Conservation (phyloP, 23 red algal species). For the Gracilaria domingensis region DNA sequence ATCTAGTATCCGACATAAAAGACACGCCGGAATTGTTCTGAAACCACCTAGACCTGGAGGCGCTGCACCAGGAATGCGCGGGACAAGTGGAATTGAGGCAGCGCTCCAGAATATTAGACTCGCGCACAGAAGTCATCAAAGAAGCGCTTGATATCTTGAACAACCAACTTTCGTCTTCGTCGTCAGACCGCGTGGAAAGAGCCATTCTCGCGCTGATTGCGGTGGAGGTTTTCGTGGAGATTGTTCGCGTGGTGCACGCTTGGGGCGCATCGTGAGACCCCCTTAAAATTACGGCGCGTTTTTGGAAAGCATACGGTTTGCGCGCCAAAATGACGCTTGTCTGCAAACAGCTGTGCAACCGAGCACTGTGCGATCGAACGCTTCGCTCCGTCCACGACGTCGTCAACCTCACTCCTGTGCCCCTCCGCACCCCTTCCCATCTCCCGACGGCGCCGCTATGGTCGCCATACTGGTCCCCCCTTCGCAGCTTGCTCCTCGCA, state of each 20-base stretch:
- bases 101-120: constrained; percentile 76
- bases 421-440: neutral
- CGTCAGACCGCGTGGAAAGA: constrained; percentile 84
- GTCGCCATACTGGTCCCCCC: neutral
- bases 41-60: constrained; percentile 81
- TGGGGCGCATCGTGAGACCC: neutral
- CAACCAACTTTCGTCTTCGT: constrained; percentile 76
- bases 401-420: too few species aligned
- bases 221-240: constrained; percentile 85
- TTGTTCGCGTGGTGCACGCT: constrained; percentile 39
- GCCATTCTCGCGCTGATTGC: constrained; percentile 92
- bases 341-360: neutral
- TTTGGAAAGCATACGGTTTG: too few species aligned
- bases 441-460: neutral
- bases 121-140: constrained; percentile 84
- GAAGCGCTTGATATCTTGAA: constrained; percentile 95
- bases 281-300: too few species aligned
- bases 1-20: constrained; percentile 91
- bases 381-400: too few species aligned
- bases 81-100: constrained; percentile 85
- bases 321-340: neutral
- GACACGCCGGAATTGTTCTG: constrained; percentile 98
- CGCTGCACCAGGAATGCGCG: constrained; percentile 74
- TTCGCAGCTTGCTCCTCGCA: neutral
- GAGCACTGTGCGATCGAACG: neutral